Evolutionary conservation across 371 early-diverging fungal genomes (phyloP).

Genomic region (Apophysomyces variabilis): DNA sequence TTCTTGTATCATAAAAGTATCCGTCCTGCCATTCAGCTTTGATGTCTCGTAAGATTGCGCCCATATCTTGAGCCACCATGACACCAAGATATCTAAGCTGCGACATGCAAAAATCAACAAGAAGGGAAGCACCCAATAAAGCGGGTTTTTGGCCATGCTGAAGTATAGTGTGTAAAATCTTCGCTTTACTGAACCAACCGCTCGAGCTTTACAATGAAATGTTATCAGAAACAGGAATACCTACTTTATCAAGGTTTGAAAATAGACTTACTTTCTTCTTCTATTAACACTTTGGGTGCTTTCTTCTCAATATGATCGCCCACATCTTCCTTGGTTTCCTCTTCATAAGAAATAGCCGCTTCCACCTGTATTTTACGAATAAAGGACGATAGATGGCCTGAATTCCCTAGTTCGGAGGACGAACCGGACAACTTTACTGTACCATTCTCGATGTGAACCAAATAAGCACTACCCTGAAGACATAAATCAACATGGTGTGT

Average conservation of each 20-base stretch:
- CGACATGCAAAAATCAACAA: constrained; percentile 47
- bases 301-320: not conserved
- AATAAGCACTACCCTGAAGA: constrained; percentile 61
- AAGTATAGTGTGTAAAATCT: constrained; percentile 53
- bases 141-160: constrained; percentile 46
- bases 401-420: constrained; percentile 40
- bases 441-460: constrained; percentile 69
- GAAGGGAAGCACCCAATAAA: constrained; percentile 53
- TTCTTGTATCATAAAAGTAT: not conserved
- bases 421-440: constrained; percentile 39
- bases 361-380: constrained; percentile 45
- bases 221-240: too few species aligned
- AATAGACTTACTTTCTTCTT: constrained; percentile 36
- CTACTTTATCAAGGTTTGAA: too few species aligned
- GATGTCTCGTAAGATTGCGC: constrained; percentile 32
- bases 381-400: constrained; percentile 34
- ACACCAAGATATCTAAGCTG: constrained; percentile 50
- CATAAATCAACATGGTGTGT: constrained; percentile 87
- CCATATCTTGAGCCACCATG: constrained; percentile 65
- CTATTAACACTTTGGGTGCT: constrained; percentile 35
- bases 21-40: not conserved
- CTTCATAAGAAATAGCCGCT: not conserved
- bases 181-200: constrained; percentile 56
- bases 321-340: not conserved
- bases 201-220: constrained; percentile 30